A percentile compares a stretch with the other conserved stretches of the same genome.
Evolutionary conservation across 1,284 basidiomycete species (phyloP).

Genomic region (Heliocybe sulcata): DNA sequence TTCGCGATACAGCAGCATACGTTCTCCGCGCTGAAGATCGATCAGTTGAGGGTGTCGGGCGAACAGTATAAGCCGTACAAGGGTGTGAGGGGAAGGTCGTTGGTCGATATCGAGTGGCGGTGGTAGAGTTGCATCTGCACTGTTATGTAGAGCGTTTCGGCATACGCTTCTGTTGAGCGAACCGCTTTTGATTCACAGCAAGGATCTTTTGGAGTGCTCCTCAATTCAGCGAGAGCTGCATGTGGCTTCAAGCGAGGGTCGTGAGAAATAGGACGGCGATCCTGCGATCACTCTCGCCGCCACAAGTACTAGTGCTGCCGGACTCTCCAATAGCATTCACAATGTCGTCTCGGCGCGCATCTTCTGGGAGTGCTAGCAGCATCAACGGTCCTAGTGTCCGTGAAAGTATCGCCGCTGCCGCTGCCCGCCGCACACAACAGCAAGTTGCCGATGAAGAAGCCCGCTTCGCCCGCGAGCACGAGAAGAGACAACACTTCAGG

Average conservation of each 20-base stretch:
- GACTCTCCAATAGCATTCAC: not conserved
- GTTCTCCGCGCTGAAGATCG: constrained; percentile 78
- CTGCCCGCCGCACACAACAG: constrained; percentile 29
- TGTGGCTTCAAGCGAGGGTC: no score
- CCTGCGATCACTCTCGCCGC: no score
- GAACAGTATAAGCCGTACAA: constrained; percentile 72
- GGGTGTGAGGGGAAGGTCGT: constrained; percentile 58
- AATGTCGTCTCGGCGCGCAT: not conserved
- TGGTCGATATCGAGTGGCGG: constrained; percentile 67
- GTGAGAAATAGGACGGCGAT: no score
- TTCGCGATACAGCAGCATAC: constrained; percentile 72
- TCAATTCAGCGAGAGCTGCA: no score
- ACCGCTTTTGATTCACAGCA: no score
- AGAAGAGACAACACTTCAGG: constrained; percentile 61
- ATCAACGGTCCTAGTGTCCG: not conserved
- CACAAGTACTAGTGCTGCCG: no score
- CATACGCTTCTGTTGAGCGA: no score
- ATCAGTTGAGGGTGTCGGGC: constrained; percentile 77
- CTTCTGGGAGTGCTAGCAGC: not conserved
- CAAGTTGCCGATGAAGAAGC: constrained; percentile 23
- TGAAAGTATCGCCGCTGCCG: constrained; percentile 30
- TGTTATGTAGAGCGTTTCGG: no score
- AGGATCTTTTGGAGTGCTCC: no score
- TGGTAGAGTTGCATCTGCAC: constrained; percentile 43
- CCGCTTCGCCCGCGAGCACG: constrained; percentile 47